Percentiles rank a stretch among this genome's conserved stretches.
phyloP scores from a whole-genome alignment of 345 rosid species.

The Euphorbia tirucalli region DNA sequence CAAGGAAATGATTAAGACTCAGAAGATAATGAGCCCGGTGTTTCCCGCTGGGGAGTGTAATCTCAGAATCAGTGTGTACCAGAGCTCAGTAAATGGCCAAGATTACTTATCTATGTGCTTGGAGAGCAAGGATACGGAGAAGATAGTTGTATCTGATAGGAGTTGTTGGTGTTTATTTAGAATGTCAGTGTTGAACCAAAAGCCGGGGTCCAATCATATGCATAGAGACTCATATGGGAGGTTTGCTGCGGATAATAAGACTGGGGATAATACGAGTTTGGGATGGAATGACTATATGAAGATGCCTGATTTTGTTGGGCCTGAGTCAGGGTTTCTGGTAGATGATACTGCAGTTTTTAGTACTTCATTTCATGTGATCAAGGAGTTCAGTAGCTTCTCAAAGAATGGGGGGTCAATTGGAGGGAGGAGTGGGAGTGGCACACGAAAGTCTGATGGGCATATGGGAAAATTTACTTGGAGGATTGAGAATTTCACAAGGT shows the following conservation, averaged over 20 bases:
- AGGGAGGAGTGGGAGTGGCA: constrained; percentile 59
- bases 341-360: constrained; percentile 91
- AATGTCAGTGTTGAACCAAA: constrained; percentile 92
- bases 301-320: constrained; percentile 76
- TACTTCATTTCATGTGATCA: constrained; percentile 89
- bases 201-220: constrained; percentile 83
- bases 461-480: constrained; percentile 86
- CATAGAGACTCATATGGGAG: constrained; percentile 93
- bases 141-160: constrained; percentile 59
- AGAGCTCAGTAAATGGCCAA: constrained; percentile 75
- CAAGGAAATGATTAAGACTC: constrained; percentile 94
- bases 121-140: constrained; percentile 95
- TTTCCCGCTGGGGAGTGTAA: constrained; percentile 98
- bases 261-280: constrained; percentile 93
- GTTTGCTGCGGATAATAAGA: constrained; percentile 89
- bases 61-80: constrained; percentile 86
- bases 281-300: constrained; percentile 99
- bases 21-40: constrained; percentile 98
- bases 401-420: constrained; percentile 60
- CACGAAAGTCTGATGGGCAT: constrained; percentile 85
- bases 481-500: constrained; percentile 86
- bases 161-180: constrained; percentile 99
- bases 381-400: constrained; percentile 71
- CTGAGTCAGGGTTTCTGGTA: constrained; percentile 68
- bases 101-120: constrained; percentile 93